A percentile compares a stretch with the other conserved stretches of the same genome.
Conservation (phyloP, 305 asterid genomes). For the Coffea humblotiana region DNA sequence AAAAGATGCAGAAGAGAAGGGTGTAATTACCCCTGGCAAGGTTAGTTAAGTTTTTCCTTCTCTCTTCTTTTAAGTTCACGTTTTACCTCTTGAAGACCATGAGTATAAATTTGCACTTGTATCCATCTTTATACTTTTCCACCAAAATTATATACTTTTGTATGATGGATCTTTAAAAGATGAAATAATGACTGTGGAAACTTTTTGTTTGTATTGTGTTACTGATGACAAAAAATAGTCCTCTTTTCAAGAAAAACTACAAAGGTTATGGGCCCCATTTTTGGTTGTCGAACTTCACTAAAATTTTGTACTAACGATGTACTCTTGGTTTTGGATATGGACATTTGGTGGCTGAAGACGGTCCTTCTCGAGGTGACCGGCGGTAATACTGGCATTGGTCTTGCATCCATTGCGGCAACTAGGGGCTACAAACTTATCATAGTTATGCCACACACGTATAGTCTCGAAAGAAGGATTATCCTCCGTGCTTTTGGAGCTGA, state of each 20-base stretch:
- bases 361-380: slow-evolving; percentile 46
- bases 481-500: slow-evolving; percentile 48
- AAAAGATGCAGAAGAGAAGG: slow-evolving; percentile 53
- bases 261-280: neutral
- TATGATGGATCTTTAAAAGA: neutral
- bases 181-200: neutral
- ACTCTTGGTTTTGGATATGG: slow-evolving; percentile 9
- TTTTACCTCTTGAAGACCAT: neutral
- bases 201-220: neutral
- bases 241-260: neutral
- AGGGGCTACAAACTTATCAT: slow-evolving; percentile 40
- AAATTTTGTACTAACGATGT: neutral
- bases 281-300: too few species aligned
- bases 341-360: slow-evolving; percentile 20
- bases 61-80: neutral
- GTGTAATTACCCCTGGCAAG: slow-evolving; percentile 45
- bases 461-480: slow-evolving; percentile 44
- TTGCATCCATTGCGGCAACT: slow-evolving; percentile 43
- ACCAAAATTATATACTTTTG: neutral
- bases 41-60: slow-evolving; percentile 24
- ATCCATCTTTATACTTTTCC: neutral
- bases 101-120: neutral
- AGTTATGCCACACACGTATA: slow-evolving; percentile 42
- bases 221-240: too few species aligned
- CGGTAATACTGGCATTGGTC: slow-evolving; percentile 53